Percentiles rank a stretch among this genome's conserved stretches.
Conservation (phyloP, 2,329 filamentous ascomycete genomes). For the Xylariaceae sp. region DNA sequence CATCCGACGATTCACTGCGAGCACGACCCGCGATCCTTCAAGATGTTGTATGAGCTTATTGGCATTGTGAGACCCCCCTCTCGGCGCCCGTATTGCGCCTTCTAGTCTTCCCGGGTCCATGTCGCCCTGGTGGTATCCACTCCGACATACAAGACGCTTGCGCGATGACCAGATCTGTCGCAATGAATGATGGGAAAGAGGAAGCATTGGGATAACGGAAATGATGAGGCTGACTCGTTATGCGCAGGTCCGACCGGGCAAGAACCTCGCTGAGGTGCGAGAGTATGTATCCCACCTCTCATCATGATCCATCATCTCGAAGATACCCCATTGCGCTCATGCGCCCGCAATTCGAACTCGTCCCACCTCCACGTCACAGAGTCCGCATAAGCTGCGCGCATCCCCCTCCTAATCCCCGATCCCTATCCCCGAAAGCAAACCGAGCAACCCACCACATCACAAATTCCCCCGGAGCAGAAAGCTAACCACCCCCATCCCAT, state of each 20-base stretch:
- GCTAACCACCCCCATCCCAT: neutral
- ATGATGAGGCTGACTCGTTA: neutral
- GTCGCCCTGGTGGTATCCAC: neutral
- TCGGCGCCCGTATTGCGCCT: neutral
- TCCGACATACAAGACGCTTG: neutral
- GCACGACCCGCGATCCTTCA: neutral
- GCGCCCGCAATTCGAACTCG: neutral
- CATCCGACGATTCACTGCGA: neutral
- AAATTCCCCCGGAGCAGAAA: neutral
- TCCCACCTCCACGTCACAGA: neutral
- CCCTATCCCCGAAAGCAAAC: neutral
- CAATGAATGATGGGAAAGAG: constrained; percentile 8
- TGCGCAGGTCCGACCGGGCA: constrained; percentile 71
- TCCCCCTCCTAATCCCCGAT: neutral
- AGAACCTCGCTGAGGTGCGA: constrained; percentile 86
- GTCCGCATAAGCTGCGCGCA: neutral
- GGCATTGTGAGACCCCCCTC: constrained; percentile 66
- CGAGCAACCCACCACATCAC: neutral
- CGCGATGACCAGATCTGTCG: neutral
- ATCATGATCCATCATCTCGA: neutral
- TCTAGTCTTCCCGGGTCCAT: neutral
- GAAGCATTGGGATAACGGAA: neutral
- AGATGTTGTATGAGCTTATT: constrained; percentile 93
- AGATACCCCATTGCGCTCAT: neutral
- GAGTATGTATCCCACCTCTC: constrained; percentile 58